phyloP scores from a whole-genome alignment of 176 grass and related monocot genomes.

The Oryza brachyantha region DNA sequence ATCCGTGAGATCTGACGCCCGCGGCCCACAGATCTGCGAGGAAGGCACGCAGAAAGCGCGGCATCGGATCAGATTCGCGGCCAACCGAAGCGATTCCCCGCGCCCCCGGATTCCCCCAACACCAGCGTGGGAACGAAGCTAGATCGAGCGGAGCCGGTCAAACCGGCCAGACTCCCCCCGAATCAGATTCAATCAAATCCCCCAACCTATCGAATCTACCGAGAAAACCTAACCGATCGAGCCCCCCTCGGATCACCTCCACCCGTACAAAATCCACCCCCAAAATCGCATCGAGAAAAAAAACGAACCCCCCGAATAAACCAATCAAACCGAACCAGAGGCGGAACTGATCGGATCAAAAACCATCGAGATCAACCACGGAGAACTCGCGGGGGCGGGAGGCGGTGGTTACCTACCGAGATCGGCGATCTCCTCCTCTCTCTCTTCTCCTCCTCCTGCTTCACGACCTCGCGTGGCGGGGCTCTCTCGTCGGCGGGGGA shows the following conservation, averaged over 20 bases:
- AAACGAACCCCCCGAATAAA: neutral
- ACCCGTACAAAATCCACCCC: neutral
- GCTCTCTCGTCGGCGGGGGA: neutral
- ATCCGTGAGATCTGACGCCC: slow-evolving; percentile 20
- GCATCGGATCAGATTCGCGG: neutral
- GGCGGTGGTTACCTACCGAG: slow-evolving; percentile 43
- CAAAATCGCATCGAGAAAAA: neutral
- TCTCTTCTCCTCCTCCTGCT: slow-evolving; percentile 26
- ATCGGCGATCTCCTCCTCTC: slow-evolving; percentile 12
- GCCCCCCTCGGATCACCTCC: neutral
- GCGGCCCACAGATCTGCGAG: slow-evolving; percentile 19
- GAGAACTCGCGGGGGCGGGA: neutral
- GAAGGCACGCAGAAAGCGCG: neutral
- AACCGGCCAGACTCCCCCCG: neutral
- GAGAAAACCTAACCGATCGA: neutral
- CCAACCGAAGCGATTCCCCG: neutral
- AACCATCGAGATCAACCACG: neutral
- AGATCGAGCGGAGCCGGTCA: slow-evolving; percentile 5
- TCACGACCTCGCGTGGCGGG: slow-evolving; percentile 8
- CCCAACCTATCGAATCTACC: neutral
- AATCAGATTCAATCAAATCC: slow-evolving; percentile 7
- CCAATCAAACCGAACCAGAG: neutral
- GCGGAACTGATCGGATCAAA: neutral
- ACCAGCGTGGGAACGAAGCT: slow-evolving; percentile 23
- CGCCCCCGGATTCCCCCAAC: slow-evolving; percentile 1